These are phyloP conservation scores for Bretziella fagacearum DNA, from an alignment of 2,329 filamentous ascomycete genomes.

Conservation along the genomic window DNA sequence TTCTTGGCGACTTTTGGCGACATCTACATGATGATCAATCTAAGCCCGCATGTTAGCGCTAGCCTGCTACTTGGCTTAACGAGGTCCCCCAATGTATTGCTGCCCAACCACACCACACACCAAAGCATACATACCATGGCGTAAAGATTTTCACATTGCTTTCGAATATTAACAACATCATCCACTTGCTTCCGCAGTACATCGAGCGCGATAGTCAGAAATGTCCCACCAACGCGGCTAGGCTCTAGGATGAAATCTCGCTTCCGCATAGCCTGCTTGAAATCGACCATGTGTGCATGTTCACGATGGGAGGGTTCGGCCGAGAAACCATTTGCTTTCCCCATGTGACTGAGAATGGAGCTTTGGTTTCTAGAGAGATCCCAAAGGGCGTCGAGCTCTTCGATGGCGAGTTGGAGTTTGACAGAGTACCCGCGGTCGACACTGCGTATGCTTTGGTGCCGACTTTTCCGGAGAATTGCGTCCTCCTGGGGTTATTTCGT, in stretches of 20 bases:
- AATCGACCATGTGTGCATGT: neutral
- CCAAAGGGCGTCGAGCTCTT: neutral
- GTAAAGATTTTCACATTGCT: neutral
- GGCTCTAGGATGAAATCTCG: neutral
- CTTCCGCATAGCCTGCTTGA: neutral
- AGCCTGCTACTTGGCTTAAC: too few relatives aligned
- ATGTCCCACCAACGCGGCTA: neutral
- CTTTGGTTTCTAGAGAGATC: neutral
- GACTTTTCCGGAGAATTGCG: neutral
- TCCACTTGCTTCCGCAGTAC: neutral
- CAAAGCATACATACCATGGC: conserved; percentile 23
- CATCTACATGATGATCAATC: conserved; percentile 22
- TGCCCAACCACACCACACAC: too few relatives aligned
- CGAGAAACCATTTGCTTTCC: neutral
- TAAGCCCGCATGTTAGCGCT: conserved; percentile 18
- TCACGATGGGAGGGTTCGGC: neutral
- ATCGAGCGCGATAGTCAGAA: neutral
- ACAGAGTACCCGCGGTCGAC: neutral
- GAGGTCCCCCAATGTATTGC: too few relatives aligned
- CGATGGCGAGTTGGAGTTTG: neutral
- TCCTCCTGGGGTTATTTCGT: neutral
- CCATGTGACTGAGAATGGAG: neutral
- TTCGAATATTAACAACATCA: neutral
- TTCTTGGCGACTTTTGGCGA: conserved; percentile 29
- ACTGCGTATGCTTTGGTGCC: conserved; percentile 1